These are phyloP conservation scores for Austroboletus eburneus DNA, from an alignment of 768 basidiomycete genomes.

Conservation along the genomic window DNA sequence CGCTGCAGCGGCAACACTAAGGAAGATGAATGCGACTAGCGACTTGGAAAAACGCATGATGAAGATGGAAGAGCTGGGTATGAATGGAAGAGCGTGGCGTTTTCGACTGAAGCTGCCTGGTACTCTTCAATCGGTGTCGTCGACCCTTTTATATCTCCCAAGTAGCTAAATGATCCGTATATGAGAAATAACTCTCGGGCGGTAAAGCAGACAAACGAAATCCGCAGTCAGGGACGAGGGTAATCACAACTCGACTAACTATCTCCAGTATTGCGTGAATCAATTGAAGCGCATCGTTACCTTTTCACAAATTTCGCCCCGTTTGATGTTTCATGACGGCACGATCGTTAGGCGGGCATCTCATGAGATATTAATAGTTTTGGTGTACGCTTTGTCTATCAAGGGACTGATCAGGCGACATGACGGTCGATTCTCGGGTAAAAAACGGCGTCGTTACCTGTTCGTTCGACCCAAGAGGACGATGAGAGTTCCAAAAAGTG, in stretches of 20 bases:
- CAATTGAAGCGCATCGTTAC: not conserved
- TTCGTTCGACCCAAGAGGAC: no score
- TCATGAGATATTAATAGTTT: not conserved
- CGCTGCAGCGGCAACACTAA: slow-evolving; percentile 2
- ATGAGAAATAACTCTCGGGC: not conserved
- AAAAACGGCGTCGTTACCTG: not conserved
- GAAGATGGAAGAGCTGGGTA: not conserved
- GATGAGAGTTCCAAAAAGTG: no score
- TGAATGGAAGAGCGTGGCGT: not conserved
- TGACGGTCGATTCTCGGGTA: not conserved
- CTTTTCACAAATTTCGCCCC: not conserved
- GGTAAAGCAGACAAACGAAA: not conserved
- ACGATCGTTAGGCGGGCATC: not conserved
- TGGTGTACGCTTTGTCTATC: not conserved
- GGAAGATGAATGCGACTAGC: slow-evolving; percentile 5
- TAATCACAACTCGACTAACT: not conserved
- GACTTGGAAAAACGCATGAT: slow-evolving; percentile 10
- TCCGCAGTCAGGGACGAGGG: not conserved
- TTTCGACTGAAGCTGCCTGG: not conserved
- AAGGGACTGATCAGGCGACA: not conserved
- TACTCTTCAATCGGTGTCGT: not conserved
- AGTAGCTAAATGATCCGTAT: not conserved
- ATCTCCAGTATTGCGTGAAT: not conserved
- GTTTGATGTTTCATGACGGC: not conserved
- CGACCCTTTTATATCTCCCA: slow-evolving; percentile 1